Conservation (phyloP, 2,329 filamentous ascomycete genomes). For the Clarireedia hainanense region DNA sequence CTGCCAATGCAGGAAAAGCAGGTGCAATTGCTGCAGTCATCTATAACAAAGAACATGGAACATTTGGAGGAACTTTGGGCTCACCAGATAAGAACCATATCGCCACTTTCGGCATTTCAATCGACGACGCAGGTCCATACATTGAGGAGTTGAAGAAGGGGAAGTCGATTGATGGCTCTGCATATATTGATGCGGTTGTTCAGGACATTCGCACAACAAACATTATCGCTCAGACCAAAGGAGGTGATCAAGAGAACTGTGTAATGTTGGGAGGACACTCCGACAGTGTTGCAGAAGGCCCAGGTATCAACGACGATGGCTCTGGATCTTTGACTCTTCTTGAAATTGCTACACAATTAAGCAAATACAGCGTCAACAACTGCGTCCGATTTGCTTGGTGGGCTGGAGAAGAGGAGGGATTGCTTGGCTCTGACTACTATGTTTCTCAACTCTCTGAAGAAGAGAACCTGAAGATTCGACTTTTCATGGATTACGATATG, state of each 20-base stretch:
- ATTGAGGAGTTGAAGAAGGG: constrained; percentile 46
- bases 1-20: constrained; percentile 56
- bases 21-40: constrained; percentile 65
- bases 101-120: constrained; percentile 60
- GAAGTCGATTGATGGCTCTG: constrained; percentile 43
- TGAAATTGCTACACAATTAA: constrained; percentile 53
- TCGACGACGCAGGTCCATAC: constrained; percentile 49
- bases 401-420: constrained; percentile 59
- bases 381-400: constrained; percentile 62
- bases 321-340: constrained; percentile 41
- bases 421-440: constrained; percentile 57
- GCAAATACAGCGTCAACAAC: constrained; percentile 52
- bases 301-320: constrained; percentile 38
- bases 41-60: constrained; percentile 46
- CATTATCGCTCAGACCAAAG: constrained; percentile 53
- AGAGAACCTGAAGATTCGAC: constrained; percentile 55
- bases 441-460: constrained; percentile 44
- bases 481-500: constrained; percentile 68
- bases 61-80: constrained; percentile 61
- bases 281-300: constrained; percentile 54
- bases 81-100: constrained; percentile 50
- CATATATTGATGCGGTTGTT: constrained; percentile 52
- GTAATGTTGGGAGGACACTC: constrained; percentile 59
- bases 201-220: constrained; percentile 37
- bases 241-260: constrained; percentile 53